Percentiles rank a stretch among this genome's conserved stretches.
phyloP scores from a whole-genome alignment of 2,329 filamentous ascomycete genomes.

The Penicillium corylophilum region DNA sequence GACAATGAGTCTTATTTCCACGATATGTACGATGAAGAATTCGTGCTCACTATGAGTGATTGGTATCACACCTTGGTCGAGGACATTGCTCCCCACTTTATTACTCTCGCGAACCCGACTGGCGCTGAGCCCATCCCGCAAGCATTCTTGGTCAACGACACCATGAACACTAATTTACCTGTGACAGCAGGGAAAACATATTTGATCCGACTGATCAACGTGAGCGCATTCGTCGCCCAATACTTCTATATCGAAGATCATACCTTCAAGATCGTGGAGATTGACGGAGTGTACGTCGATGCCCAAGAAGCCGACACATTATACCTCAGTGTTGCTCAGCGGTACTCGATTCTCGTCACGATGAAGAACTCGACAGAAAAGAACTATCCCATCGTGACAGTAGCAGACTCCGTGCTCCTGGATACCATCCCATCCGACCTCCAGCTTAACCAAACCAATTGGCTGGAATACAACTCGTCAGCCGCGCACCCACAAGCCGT shows the following conservation, averaged over 20 bases:
- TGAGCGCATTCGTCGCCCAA: slow-evolving; percentile 65
- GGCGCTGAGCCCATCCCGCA: slow-evolving; percentile 67
- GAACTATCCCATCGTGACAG: slow-evolving; percentile 64
- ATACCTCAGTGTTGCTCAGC: slow-evolving; percentile 67
- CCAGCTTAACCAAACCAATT: slow-evolving; percentile 50
- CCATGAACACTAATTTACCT: slow-evolving; percentile 56
- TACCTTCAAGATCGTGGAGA: slow-evolving; percentile 68
- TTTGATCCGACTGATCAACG: slow-evolving; percentile 71
- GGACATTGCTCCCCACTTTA: slow-evolving; percentile 51
- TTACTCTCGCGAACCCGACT: slow-evolving; percentile 51
- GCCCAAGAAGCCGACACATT: slow-evolving; percentile 60
- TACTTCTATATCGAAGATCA: slow-evolving; percentile 52
- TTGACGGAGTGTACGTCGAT: slow-evolving; percentile 70
- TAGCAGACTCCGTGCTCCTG: slow-evolving; percentile 27
- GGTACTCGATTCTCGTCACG: slow-evolving; percentile 56
- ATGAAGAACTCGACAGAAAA: slow-evolving; percentile 60
- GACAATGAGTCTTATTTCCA: slow-evolving; percentile 55
- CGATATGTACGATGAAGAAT: slow-evolving; percentile 59
- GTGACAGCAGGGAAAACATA: slow-evolving; percentile 70
- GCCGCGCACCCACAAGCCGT: slow-evolving; percentile 29
- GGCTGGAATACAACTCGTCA: slow-evolving; percentile 64
- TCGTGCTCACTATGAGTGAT: slow-evolving; percentile 67
- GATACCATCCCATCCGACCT: slow-evolving; percentile 37
- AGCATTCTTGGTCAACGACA: slow-evolving; percentile 67
- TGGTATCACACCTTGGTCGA: slow-evolving; percentile 67